Evolutionary conservation across 73 alveolate genomes (phyloP), one percentile per base, ranked within the genome.

Genomic region (Paramecium tetraurelia): DNA sequence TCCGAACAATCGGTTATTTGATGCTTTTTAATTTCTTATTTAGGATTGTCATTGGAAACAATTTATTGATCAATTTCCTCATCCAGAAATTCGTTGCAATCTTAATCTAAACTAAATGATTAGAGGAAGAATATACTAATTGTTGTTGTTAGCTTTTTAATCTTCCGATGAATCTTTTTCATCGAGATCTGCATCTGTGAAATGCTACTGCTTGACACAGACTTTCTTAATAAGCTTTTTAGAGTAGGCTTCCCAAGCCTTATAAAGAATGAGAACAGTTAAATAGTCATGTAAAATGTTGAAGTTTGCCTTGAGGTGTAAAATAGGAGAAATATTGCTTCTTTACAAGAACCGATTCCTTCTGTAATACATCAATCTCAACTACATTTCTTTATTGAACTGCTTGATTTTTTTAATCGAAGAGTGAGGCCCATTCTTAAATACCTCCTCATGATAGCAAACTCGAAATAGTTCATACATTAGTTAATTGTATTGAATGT

Each of bases 401-500:
- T 80, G 21, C 46, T 80, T 80, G 46, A 80, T 80, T 80, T 33
- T 63, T 9, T 63, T 63, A 7, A 31, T 80, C 10, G 63, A 33
- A 38, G 46, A 80, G 4, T 3, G 7, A 20, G 70, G 14, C 21
- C 72, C 90, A 8, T 12, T 22, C 12, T 80, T 40, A 80, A 80
- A 80, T 21, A 80, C 90, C 7, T 80, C 90, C 4, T 80, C 27
- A 20, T 80, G 46, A 27, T 31, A 80, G 14, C 63, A 22, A 20
- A 22, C 43, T 43, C 90, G 48, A 48, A 80, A 80, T 43, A 80
- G 21, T 80, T 80, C 90, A 80, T 80, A 80, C 43, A 80, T 40
- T 7, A 80, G 20, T 80, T 80, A 80, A 35, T 80, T 80, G 12
- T 31, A 80, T 44, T 80, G 57, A 11, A 80, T 80, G 21, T 80